Evolutionary conservation across 805 yeast genomes (phyloP).

Genomic region (Nakazawaea peltata): DNA sequence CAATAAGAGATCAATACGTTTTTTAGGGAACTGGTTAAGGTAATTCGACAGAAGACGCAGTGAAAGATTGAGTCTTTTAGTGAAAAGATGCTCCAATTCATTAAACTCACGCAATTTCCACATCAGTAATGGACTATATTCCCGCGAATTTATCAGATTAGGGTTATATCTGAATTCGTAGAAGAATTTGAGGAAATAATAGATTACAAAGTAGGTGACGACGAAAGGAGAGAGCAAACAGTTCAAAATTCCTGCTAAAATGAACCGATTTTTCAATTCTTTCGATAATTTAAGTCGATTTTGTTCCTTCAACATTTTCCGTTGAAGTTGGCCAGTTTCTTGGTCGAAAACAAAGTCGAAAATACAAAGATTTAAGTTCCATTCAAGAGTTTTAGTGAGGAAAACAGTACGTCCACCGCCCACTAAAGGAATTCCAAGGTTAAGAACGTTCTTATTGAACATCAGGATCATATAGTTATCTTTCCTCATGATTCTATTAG

Average conservation of each 20-base stretch:
- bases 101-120: slow-evolving; percentile 95
- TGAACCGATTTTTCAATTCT: slow-evolving; percentile 72
- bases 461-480: slow-evolving; percentile 92
- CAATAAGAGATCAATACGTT: slow-evolving; percentile 45
- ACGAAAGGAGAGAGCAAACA: slow-evolving; percentile 79
- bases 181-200: slow-evolving; percentile 85
- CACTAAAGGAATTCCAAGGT: slow-evolving; percentile 53
- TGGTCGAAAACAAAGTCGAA: slow-evolving; percentile 77
- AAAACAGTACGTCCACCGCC: slow-evolving; percentile 15
- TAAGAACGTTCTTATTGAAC: slow-evolving; percentile 69
- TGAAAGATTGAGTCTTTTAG: slow-evolving; percentile 69
- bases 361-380: slow-evolving; percentile 87
- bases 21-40: slow-evolving; percentile 88
- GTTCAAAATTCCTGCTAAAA: slow-evolving; percentile 81
- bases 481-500: slow-evolving; percentile 91
- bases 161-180: slow-evolving; percentile 91
- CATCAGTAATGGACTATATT: slow-evolving; percentile 88
- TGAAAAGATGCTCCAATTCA: slow-evolving; percentile 85
- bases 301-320: slow-evolving; percentile 59
- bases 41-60: slow-evolving; percentile 75
- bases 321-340: slow-evolving; percentile 72
- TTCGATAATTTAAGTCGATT: slow-evolving; percentile 58
- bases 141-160: slow-evolving; percentile 70
- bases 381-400: slow-evolving; percentile 83
- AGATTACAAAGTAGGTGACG: slow-evolving; percentile 70